phyloP scores from a whole-genome alignment of 1,284 basidiomycete species.

The Apiotrichum mycotoxinovorans region DNA sequence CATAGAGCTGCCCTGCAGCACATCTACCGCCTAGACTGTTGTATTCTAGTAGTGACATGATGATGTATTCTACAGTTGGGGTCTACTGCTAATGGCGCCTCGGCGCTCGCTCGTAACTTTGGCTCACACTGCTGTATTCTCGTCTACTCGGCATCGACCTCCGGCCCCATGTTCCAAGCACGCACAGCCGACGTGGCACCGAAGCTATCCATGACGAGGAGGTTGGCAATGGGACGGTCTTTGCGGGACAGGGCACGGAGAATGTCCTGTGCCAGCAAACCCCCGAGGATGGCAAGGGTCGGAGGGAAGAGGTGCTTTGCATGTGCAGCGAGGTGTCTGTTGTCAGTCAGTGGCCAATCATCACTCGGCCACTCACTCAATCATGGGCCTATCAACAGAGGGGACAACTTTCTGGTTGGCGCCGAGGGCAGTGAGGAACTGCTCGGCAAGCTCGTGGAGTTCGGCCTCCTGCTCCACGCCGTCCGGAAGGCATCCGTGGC shows the following conservation, averaged over 20 bases:
- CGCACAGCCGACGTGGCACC: slow-evolving; percentile 53
- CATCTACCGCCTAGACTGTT: slow-evolving; percentile 7
- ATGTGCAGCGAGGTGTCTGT: slow-evolving; percentile 62
- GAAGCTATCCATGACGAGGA: slow-evolving; percentile 79
- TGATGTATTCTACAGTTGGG: slow-evolving; percentile 13
- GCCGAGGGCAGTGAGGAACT: slow-evolving; percentile 60
- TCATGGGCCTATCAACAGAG: slow-evolving; percentile 56
- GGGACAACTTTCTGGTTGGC: slow-evolving; percentile 65
- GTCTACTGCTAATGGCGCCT: background rate
- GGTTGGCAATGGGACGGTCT: slow-evolving; percentile 87
- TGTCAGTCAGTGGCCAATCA: slow-evolving; percentile 4
- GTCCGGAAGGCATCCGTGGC: slow-evolving; percentile 60
- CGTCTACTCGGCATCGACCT: background rate
- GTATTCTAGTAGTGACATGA: slow-evolving; percentile 15
- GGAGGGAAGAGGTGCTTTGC: slow-evolving; percentile 82
- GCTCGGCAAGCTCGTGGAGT: slow-evolving; percentile 60
- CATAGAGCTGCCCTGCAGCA: background rate
- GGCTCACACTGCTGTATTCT: no score
- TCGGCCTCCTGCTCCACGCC: slow-evolving; percentile 54
- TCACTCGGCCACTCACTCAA: slow-evolving; percentile 27
- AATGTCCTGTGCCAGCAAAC: slow-evolving; percentile 90
- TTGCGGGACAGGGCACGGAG: slow-evolving; percentile 84
- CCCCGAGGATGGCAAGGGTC: slow-evolving; percentile 87
- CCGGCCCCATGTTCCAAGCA: slow-evolving; percentile 35
- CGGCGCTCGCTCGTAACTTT: background rate